A percentile compares a stretch with the other conserved stretches of the same genome.
Evolutionary conservation across 2,329 filamentous ascomycete genomes (phyloP).

Genomic region (Neurospora crassa): DNA sequence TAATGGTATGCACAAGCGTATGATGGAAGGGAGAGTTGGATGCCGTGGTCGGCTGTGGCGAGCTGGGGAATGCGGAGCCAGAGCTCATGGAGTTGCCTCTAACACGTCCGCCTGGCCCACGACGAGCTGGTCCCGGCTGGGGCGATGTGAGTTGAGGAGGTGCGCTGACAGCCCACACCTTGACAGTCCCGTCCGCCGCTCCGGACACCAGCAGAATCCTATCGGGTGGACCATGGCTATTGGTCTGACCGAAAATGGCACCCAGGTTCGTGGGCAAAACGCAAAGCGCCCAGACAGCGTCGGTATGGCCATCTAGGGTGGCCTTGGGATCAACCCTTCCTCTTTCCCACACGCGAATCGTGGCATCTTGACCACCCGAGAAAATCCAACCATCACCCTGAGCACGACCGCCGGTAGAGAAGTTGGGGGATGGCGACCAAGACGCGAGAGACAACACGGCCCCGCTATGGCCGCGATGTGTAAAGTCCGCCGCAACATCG

Average conservation of each 20-base stretch:
- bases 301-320: conserved; percentile 85
- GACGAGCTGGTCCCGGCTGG: conserved; percentile 51
- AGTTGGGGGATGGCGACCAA: conserved; percentile 79
- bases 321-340: conserved; percentile 92
- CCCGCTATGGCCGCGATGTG: conserved; percentile 87
- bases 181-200: conserved; percentile 80
- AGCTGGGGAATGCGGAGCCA: conserved; percentile 82
- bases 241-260: conserved; percentile 67
- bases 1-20: conserved; percentile 79
- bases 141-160: conserved; percentile 80
- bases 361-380: conserved; percentile 89
- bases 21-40: conserved; percentile 81
- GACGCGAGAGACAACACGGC: conserved; percentile 79
- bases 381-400: conserved; percentile 97
- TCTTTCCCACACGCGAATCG: conserved; percentile 89
- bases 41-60: conserved; percentile 79
- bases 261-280: conserved; percentile 79
- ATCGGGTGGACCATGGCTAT: conserved; percentile 69
- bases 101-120: conserved; percentile 58
- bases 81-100: conserved; percentile 90
- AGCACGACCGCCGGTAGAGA: conserved; percentile 78
- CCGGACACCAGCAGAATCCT: conserved; percentile 86
- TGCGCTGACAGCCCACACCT: conserved; percentile 89
- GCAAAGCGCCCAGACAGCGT: conserved; percentile 92
- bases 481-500: conserved; percentile 89